Evolutionary conservation across 495 filamentous ascomycete genomes (phyloP), one percentile per base, ranked within the genome.

Genomic region (Astrothelium subdiscretum): DNA sequence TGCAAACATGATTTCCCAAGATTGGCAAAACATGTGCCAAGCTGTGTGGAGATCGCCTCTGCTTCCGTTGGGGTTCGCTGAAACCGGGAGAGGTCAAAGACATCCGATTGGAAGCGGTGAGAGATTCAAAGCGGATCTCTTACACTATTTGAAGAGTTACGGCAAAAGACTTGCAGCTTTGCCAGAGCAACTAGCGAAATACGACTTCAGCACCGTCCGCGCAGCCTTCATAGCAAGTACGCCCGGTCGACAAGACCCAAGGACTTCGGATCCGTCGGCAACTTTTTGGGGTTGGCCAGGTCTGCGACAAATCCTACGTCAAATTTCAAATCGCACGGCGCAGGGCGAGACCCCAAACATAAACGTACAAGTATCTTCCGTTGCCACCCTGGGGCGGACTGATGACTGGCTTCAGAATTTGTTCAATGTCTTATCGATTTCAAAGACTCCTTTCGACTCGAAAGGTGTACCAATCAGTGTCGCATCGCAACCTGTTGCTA

Each of bases 11-110:
- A 91, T 96, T 48, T 70, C 77, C 26, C 79, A 83, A 54, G 92
- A 97, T 74, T 97, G 92, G 91, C 78, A 75, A 8, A 91, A 92
- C 66, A 88, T 96, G 89, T 85, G 83, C 0, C 90, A 97, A 69
- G 91, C 85, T 1, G 82, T 86, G 24, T 97, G 91, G 91, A 78
- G 76, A 31, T 92, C 90, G 8, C 91, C 90, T 22, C 71, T 85
- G 0, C 83, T 96, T 8, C 87, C 88, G 29, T 58, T 81, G 48
- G 20, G 15, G 8, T 15, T 5, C 6, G 29, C 12, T 0, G 24
- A 1, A 24, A 29, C 20, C 1, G 2, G 6, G 29, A 20, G 3
- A 38, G 12, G 24, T 32, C 1, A 27, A 66, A 13, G 31, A 63
- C 27, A 62, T 59, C 29, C 70, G 2, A 66, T 84, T 13, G 88